Conservation (phyloP, 2,329 filamentous ascomycete species). For the Fusarium sp. region DNA sequence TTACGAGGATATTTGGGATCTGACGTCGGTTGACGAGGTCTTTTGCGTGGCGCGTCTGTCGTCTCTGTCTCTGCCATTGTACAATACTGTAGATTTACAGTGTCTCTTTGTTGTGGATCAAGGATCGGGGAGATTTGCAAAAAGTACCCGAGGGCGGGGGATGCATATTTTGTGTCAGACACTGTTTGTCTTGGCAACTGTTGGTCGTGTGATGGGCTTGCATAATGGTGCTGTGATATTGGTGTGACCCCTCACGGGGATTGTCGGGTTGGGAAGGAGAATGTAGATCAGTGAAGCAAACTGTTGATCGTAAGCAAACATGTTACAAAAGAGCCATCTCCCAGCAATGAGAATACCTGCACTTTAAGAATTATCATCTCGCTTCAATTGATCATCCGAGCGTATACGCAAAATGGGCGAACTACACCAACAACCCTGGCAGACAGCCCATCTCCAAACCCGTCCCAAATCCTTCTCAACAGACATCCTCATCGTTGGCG, state of each 20-base stretch:
- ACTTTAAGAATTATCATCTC: neutral
- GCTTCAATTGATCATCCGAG: neutral
- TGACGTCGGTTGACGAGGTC: constrained; percentile 26
- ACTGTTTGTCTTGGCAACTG: constrained; percentile 7
- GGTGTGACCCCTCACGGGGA: constrained; percentile 37
- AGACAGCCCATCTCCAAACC: constrained; percentile 3
- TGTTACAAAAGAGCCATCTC: constrained; percentile 5
- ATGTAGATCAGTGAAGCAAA: constrained; percentile 1
- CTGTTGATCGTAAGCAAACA: neutral
- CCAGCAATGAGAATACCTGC: neutral
- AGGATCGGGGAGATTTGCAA: constrained; percentile 33
- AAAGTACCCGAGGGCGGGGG: constrained; percentile 20
- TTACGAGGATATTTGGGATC: constrained; percentile 47
- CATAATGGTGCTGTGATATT: neutral
- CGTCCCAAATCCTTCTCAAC: constrained; percentile 27
- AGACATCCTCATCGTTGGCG: constrained; percentile 42
- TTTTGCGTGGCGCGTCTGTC: constrained; percentile 16
- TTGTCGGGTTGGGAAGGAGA: constrained; percentile 19
- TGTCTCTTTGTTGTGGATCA: neutral
- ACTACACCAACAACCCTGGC: constrained; percentile 8
- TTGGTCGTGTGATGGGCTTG: constrained; percentile 5
- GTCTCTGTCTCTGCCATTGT: neutral
- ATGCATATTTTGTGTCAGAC: neutral
- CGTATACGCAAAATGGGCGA: constrained; percentile 18
- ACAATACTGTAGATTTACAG: too few relatives aligned